Percentiles rank a stretch among this genome's conserved stretches.
Evolutionary conservation across 129 eudicot species (phyloP).

Genomic region (Deinandra increscens): DNA sequence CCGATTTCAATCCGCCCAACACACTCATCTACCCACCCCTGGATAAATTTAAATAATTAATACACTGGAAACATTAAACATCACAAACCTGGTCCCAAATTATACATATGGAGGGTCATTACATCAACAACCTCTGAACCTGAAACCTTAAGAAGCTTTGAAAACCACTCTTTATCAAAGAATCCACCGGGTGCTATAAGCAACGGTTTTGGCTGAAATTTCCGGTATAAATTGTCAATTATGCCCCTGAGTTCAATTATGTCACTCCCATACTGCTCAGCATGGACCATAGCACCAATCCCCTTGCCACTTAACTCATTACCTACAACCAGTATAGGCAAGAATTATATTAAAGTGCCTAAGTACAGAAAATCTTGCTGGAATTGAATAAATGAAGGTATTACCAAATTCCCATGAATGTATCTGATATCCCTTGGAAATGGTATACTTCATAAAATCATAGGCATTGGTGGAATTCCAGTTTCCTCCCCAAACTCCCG

Average conservation of each 20-base stretch:
- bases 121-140: conserved; percentile 59
- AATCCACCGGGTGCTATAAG: conserved; percentile 92
- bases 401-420: conserved; percentile 97
- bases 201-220: conserved; percentile 42
- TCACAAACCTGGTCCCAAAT: conserved; percentile 74
- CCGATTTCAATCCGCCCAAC: background rate
- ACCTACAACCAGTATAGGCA: conserved; percentile 42
- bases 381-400: conserved; percentile 29
- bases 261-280: conserved; percentile 67
- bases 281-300: conserved; percentile 72
- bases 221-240: conserved; percentile 45
- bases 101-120: conserved; percentile 82
- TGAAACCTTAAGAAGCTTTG: conserved; percentile 63
- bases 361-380: conserved; percentile 1
- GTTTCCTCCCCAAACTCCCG: conserved; percentile 59
- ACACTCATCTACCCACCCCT: background rate
- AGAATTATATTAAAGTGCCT: background rate
- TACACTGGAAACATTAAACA: background rate
- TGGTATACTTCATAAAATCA: conserved; percentile 71
- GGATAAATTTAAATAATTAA: background rate
- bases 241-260: conserved; percentile 49
- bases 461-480: conserved; percentile 72
- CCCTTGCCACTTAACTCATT: conserved; percentile 90
- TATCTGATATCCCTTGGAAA: conserved; percentile 80
- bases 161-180: conserved; percentile 74